Evolutionary conservation across 495 filamentous ascomycete species (phyloP).

Genomic region (Pyronema omphalodes): DNA sequence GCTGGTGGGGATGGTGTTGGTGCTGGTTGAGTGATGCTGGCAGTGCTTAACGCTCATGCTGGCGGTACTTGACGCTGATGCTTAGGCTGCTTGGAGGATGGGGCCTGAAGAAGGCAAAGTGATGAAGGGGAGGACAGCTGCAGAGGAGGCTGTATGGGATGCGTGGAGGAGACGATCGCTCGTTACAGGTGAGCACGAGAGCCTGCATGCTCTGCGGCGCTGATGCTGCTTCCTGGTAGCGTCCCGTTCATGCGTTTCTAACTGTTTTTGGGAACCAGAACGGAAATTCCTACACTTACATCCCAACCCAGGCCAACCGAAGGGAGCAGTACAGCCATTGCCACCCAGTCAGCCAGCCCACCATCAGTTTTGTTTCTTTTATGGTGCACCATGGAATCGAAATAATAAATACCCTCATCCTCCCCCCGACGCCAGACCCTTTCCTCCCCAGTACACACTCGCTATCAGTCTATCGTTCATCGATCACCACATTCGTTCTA

Average conservation of each 20-base stretch:
- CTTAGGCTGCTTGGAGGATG: too few species aligned
- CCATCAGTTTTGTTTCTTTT: background rate
- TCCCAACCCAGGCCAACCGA: background rate
- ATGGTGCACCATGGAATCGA: too few species aligned
- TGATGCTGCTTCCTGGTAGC: background rate
- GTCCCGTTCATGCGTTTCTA: background rate
- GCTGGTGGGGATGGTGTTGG: too few species aligned
- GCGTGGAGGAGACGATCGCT: too few species aligned
- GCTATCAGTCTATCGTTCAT: background rate
- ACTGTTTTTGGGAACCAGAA: background rate
- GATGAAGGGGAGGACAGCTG: too few species aligned
- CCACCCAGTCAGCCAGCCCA: background rate
- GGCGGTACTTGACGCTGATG: too few species aligned
- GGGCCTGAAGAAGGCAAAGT: too few species aligned
- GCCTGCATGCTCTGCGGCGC: too few species aligned
- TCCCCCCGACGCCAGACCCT: background rate
- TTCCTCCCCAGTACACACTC: conserved; percentile 2
- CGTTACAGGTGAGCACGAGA: too few species aligned
- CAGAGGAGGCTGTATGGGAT: too few species aligned
- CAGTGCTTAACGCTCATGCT: too few species aligned
- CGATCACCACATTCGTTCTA: conserved; percentile 2
- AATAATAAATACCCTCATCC: conserved; percentile 1
- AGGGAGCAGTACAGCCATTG: background rate
- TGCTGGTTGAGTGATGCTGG: too few species aligned
- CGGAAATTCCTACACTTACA: background rate